Evolutionary conservation across 2,329 filamentous ascomycete genomes (phyloP), one percentile per base, ranked within the genome.

Genomic region (Trichoderma sp.): DNA sequence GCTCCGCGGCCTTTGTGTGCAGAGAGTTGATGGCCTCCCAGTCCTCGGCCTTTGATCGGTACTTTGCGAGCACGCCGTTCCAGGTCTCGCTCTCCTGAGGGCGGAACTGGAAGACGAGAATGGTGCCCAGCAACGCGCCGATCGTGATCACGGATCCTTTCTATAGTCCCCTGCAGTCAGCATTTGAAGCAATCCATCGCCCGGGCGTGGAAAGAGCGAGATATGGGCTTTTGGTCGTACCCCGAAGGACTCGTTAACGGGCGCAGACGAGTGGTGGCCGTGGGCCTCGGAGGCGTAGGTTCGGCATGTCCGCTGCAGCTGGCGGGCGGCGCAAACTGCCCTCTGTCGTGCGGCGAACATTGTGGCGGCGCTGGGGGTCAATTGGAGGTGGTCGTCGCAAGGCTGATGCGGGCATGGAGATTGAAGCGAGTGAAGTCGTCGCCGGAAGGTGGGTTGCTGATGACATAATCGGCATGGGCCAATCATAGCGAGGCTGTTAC

Each of bases 211-310:
- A 61, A 18, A 61, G 52, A 21, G 60, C 49, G 16, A 43, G 16
- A 18, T 43, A 39, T 55, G 14, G 30, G 43, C 43, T 4, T 16
- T 11, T 37, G 21, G 52, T 82, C 86, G 70, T 87, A 89, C 87
- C 74, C 86, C 86, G 74, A 88, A 81, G 69, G 82, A 81, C 79
- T 89, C 87, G 73, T 84, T 82, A 70, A 83, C 83, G 71, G 81
- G 78, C 73, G 81, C 81, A 69, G 81, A 77, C 73, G 83, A 79
- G 76, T 83, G 81, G 72, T 83, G 80, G 70, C 78, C 32, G 32
- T 32, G 32, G 32, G 80, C 79, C 72, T 84, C 82, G 75, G 85
- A 88, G 73, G 85, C 86, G 77, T 88, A 87, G 70, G 80, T 81
- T 75, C 85, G 83, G 72, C 81, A 77, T 72, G 77, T 74, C 69